Conservation (phyloP, 768 basidiomycete species). For the Kwoniella pini region DNA sequence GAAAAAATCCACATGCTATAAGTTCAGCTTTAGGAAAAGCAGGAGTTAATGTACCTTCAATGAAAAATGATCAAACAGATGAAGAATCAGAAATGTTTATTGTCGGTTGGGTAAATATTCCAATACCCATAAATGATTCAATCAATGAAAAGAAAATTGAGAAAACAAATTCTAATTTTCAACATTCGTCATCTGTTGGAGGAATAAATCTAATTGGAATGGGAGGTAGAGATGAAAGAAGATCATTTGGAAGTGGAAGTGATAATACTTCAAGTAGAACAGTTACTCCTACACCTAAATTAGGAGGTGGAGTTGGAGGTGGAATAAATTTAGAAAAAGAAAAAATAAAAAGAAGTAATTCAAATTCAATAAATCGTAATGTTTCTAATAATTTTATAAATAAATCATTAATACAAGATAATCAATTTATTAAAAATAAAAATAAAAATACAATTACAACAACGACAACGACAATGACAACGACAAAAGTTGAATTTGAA, state of each 20-base stretch:
- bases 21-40: constrained; percentile 32
- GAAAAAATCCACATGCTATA: constrained; percentile 49
- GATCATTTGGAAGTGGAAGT: constrained; percentile 36
- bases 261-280: constrained; percentile 19
- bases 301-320: too few relatives aligned
- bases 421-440: neutral
- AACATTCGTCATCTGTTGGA: neutral
- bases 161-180: neutral
- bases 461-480: neutral
- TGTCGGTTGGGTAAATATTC: constrained; percentile 46
- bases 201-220: constrained; percentile 6
- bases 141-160: neutral
- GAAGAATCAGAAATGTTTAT: constrained; percentile 49
- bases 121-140: neutral
- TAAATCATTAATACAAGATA: neutral
- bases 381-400: constrained; percentile 5
- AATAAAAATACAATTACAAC: neutral
- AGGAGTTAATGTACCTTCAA: constrained; percentile 32
- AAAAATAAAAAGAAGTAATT: neutral
- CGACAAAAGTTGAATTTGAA: constrained; percentile 12
- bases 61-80: constrained; percentile 23
- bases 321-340: too few relatives aligned
- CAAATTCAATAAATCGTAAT: neutral
- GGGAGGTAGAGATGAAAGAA: constrained; percentile 35
- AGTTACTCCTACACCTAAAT: neutral